Percentiles rank a stretch among this genome's conserved stretches.
Evolutionary conservation across 306 rosid genomes (phyloP).

Genomic region (Lotus japonicus): DNA sequence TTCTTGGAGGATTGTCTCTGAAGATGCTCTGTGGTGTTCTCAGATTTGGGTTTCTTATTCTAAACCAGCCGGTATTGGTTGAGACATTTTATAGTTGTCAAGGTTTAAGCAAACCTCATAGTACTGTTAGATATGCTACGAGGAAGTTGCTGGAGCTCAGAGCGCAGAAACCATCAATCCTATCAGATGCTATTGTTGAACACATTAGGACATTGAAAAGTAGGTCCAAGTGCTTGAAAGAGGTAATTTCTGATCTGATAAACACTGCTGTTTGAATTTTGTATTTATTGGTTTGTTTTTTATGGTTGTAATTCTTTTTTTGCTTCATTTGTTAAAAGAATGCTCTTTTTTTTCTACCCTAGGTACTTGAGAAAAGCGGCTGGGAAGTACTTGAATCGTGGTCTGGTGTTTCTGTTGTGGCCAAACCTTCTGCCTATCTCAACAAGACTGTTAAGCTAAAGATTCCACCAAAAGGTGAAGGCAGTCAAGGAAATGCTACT

Average conservation of each 20-base stretch:
- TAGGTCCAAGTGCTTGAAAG: slow-evolving; percentile 64
- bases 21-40: slow-evolving; percentile 70
- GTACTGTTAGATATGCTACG: slow-evolving; percentile 76
- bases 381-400: slow-evolving; percentile 83
- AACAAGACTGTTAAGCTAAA: slow-evolving; percentile 51
- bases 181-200: slow-evolving; percentile 54
- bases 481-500: slow-evolving; percentile 21
- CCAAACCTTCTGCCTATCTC: slow-evolving; percentile 73
- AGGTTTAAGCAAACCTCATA: slow-evolving; percentile 81
- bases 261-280: not conserved
- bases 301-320: not conserved
- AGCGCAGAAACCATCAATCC: slow-evolving; percentile 54
- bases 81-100: slow-evolving; percentile 64
- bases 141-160: slow-evolving; percentile 72
- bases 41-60: slow-evolving; percentile 75
- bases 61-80: slow-evolving; percentile 53
- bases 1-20: slow-evolving; percentile 87
- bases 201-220: slow-evolving; percentile 47
- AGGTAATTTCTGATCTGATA: slow-evolving; percentile 42
- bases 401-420: slow-evolving; percentile 84
- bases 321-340: not conserved
- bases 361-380: slow-evolving; percentile 71
- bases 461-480: slow-evolving; percentile 21
- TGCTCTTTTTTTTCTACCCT: not conserved
- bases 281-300: not conserved